Evolutionary conservation across 441 rosid species (phyloP).

Genomic region (Flueggea neowawraea): DNA sequence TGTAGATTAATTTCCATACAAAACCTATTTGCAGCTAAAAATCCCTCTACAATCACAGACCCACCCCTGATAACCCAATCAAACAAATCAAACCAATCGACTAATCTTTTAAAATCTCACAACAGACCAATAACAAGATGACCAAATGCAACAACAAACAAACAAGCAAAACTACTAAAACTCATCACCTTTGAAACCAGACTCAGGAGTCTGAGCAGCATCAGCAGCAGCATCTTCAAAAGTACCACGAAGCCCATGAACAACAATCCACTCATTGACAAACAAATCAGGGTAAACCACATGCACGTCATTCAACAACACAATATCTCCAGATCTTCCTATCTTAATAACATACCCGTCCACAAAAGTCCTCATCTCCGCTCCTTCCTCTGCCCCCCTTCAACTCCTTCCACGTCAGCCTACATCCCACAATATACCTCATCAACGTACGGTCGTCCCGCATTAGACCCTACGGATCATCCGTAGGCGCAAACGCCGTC

Average conservation of each 20-base stretch:
- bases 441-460: conserved; percentile 3
- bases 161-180: too few relatives aligned
- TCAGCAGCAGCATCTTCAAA: conserved; percentile 1
- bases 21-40: too few relatives aligned
- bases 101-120: too few relatives aligned
- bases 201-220: too few relatives aligned
- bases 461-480: conserved; percentile 5
- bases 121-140: too few relatives aligned
- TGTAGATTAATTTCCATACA: too few relatives aligned
- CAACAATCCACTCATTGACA: conserved; percentile 28
- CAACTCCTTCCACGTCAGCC: conserved; percentile 25
- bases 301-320: conserved; percentile 30
- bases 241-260: conserved; percentile 30
- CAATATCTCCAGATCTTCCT: conserved; percentile 16
- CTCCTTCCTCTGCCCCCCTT: conserved; percentile 15
- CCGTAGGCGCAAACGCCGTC: conserved; percentile 25
- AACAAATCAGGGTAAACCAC: conserved; percentile 25
- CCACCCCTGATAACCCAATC: too few relatives aligned
- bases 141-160: too few relatives aligned
- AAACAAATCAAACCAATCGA: too few relatives aligned
- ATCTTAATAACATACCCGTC: conserved; percentile 28
- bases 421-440: conserved; percentile 25
- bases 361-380: conserved; percentile 17
- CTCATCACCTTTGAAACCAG: too few relatives aligned
- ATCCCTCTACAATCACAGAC: too few relatives aligned